Percentiles rank a stretch among this genome's conserved stretches.
Conservation (phyloP, 1,284 basidiomycete species). For the Cryptococcus deneoformans region DNA sequence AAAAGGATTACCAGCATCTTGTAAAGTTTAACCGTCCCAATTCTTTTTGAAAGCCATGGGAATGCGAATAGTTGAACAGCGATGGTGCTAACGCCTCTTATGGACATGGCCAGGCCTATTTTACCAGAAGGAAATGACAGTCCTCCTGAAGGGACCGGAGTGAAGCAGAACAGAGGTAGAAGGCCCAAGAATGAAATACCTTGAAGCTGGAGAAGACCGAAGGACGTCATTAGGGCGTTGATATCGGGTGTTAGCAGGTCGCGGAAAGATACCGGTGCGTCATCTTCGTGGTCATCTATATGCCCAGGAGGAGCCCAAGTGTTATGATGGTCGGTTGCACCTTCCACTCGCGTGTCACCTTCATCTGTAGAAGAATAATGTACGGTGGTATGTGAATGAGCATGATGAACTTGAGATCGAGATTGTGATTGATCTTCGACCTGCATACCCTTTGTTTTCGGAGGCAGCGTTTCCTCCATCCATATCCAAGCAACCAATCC, state of each 20-base stretch:
- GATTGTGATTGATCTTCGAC: no score
- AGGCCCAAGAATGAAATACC: conserved; percentile 29
- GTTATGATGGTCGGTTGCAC: background rate
- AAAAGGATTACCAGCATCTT: conserved; percentile 31
- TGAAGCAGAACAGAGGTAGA: conserved; percentile 45
- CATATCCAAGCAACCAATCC: conserved; percentile 23
- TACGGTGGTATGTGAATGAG: background rate
- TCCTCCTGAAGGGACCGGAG: conserved; percentile 34
- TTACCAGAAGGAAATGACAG: conserved; percentile 31
- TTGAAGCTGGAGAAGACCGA: conserved; percentile 33
- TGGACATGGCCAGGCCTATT: conserved; percentile 37
- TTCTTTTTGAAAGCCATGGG: conserved; percentile 29
- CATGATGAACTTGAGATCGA: background rate
- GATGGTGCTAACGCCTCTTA: conserved; percentile 33
- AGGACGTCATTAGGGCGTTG: conserved; percentile 30
- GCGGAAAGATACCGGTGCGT: conserved; percentile 5
- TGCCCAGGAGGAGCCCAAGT: background rate
- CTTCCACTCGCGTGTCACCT: background rate
- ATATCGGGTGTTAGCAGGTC: conserved; percentile 17
- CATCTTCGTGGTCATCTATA: conserved; percentile 2
- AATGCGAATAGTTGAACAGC: conserved; percentile 40
- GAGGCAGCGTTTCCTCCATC: conserved; percentile 11
- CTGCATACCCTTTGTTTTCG: background rate
- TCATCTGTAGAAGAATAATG: conserved; percentile 7
- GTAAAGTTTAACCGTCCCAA: conserved; percentile 37